Evolutionary conservation across 148 eudicot species (phyloP).

Genomic region (Vaccinium vitisidaea): DNA sequence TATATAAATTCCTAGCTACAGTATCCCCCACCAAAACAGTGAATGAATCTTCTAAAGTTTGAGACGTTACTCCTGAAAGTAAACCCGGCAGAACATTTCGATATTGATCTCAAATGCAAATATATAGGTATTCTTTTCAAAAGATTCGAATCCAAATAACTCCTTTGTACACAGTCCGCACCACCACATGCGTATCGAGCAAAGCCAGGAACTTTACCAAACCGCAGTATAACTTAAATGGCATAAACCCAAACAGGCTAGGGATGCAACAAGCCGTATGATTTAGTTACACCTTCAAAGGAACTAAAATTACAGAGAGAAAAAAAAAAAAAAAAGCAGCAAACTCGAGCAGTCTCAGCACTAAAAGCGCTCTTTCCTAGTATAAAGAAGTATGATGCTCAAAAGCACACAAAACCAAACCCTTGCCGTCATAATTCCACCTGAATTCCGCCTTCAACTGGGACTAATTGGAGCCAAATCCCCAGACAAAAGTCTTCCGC

Average conservation of each 20-base stretch:
- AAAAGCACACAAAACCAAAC: not conserved
- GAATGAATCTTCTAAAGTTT: too few species aligned
- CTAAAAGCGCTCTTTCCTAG: not conserved
- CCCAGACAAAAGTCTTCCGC: conserved; percentile 10
- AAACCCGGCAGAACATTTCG: too few species aligned
- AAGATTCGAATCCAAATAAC: not conserved
- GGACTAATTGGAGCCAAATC: conserved; percentile 1
- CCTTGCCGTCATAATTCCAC: not conserved
- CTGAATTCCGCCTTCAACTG: not conserved
- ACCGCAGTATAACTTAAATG: not conserved
- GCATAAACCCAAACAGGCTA: conserved; percentile 1
- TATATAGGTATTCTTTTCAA: too few species aligned
- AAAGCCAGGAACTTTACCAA: not conserved
- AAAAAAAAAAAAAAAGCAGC: not conserved
- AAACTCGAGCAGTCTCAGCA: not conserved
- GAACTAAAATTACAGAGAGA: not conserved
- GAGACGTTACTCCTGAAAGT: too few species aligned
- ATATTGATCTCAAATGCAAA: too few species aligned
- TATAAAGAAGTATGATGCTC: not conserved
- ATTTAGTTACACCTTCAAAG: not conserved
- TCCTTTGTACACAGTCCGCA: not conserved
- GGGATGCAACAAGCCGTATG: not conserved
- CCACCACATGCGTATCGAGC: not conserved
- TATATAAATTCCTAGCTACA: too few species aligned
- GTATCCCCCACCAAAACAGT: too few species aligned